Evolutionary conservation across 2,329 filamentous ascomycete genomes (phyloP), one percentile per base, ranked within the genome.

Genomic region (Botryotinia convoluta): DNA sequence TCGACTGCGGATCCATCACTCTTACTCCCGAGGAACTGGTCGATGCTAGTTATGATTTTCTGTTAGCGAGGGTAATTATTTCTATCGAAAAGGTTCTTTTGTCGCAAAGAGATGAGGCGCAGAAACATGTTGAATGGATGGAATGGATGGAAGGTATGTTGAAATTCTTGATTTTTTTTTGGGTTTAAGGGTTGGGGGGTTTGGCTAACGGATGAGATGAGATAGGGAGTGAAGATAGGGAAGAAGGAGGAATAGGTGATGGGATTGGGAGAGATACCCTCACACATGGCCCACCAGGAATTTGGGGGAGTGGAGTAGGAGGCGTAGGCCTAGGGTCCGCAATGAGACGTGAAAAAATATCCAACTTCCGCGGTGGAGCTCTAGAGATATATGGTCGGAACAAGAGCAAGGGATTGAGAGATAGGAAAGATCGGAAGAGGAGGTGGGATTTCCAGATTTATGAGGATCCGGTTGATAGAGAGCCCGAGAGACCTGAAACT

Each of bases 241-340:
- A 12, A 12, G 59, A 26, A 3, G 4, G 3, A 37, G 0, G 7
- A 3, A 14, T 14, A 20, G 32, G 22, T 1, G 57, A 37, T 60
- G 32, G 32, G 12, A 26, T 54, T n/a, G 12, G 4, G 5, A 12
- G 6, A 29, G 3, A 29, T 29, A 54, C n/a, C 18, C 14, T 29
- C n/a, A 16, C n/a, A 18, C 51, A 29, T 5, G 0, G 0, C 5
- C n/a, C 51, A 54, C n/a, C 16, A 3, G 6, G 35, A 9, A n/a
- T 9, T 39, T 1, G 9, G 1, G 60, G 12, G 3, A 39, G 22
- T 18, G 5, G 26, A 16, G 48, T 54, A 12, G 45, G 22, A 51
- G 22, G 14, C 1, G 26, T 51, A 14, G 51, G 51, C 6, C 2
- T 54, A 54, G 6, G 51, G 6, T 8, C 0, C 9, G 26, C 12